Base-by-base conservation (phyloP, 2,329 filamentous ascomycete species). In the Cercospora sp. region DNA sequence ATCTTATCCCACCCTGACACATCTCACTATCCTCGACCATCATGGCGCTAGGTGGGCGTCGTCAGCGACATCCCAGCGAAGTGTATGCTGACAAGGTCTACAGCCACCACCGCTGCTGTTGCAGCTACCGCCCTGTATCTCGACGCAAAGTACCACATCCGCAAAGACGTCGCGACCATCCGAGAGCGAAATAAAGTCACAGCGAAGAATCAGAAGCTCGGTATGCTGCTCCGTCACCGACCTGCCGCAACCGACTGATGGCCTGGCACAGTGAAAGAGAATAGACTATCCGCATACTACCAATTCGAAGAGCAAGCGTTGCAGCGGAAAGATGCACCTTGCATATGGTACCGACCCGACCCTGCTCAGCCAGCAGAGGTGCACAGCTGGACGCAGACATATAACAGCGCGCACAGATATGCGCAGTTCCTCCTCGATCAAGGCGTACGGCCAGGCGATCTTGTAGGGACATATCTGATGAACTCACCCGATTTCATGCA, bases 111-210 rank as follows among this genome's bases (percentile, higher is more conserved):
- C 51, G 63, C 65, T 59, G 71, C 72, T n/a, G 36, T 73, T 6
- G 76, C 89, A 16, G 85, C 87, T 55, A 84, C 85, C 42, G 84
- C 85, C 33, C 90, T 91, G 6, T 96, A 96, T 78, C 79, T 94
- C 72, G 92, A 95, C 76, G 93, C 91, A 39, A 89, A 87, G 77
- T 85, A 84, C 66, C 85, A 87, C 6, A 73, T 94, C 51, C 88
- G 83, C 76, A 89, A 92, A 77, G 93, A 96, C 78, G 74, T 95
- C n/a, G 66, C 60, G 8, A 63, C 33, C 28, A 67, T 72, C 9
- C 67, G 65, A 30, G 71, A 73, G 31, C 48, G 66, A 26, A 61
- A 58, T 16, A 36, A 53, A 48, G 53, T 69, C 36, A 36, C 30
- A 16, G 64, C 64, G 58, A 60, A 62, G n/a, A 60, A 31, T 9